Evolutionary conservation across 2,329 filamentous ascomycete genomes (phyloP).

Genomic region (Ploettnerulaceae sp.): DNA sequence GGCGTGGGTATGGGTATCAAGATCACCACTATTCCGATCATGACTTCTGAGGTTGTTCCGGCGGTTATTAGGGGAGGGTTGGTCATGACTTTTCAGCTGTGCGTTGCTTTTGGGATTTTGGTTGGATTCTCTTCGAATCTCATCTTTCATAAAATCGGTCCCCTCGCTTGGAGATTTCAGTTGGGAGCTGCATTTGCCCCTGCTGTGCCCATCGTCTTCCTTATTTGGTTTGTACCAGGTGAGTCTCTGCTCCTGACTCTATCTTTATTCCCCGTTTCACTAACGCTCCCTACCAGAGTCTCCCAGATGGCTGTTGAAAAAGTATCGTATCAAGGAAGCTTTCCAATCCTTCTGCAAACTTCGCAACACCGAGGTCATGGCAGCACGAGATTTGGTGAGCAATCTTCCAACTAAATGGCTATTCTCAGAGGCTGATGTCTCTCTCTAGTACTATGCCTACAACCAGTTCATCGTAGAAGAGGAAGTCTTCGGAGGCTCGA

Average conservation of each 20-base stretch:
- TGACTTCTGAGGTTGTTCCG: slow-evolving; percentile 51
- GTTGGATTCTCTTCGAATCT: slow-evolving; percentile 42
- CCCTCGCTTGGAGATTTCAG: slow-evolving; percentile 58
- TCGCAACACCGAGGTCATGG: slow-evolving; percentile 13
- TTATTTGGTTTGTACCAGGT: slow-evolving; percentile 53
- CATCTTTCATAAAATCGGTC: slow-evolving; percentile 53
- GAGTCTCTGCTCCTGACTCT: background rate
- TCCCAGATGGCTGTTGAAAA: slow-evolving; percentile 58
- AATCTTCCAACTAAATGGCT: background rate
- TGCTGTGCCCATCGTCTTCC: slow-evolving; percentile 53
- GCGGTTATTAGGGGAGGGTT: slow-evolving; percentile 50
- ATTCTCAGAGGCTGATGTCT: no score
- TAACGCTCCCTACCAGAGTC: slow-evolving; percentile 43
- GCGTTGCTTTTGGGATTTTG: slow-evolving; percentile 59
- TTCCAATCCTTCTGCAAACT: slow-evolving; percentile 13
- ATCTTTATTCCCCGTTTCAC: no score
- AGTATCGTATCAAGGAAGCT: slow-evolving; percentile 14
- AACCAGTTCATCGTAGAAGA: slow-evolving; percentile 45
- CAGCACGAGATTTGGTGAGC: slow-evolving; percentile 14
- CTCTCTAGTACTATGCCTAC: slow-evolving; percentile 50
- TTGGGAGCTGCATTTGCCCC: slow-evolving; percentile 61
- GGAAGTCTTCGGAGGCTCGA: slow-evolving; percentile 40
- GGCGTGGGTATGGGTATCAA: slow-evolving; percentile 59
- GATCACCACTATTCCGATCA: slow-evolving; percentile 45
- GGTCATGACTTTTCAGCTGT: slow-evolving; percentile 49